These are phyloP conservation scores for Coniochaeta sp. DNA, from an alignment of 2,329 filamentous ascomycete species.

Conservation along the genomic window DNA sequence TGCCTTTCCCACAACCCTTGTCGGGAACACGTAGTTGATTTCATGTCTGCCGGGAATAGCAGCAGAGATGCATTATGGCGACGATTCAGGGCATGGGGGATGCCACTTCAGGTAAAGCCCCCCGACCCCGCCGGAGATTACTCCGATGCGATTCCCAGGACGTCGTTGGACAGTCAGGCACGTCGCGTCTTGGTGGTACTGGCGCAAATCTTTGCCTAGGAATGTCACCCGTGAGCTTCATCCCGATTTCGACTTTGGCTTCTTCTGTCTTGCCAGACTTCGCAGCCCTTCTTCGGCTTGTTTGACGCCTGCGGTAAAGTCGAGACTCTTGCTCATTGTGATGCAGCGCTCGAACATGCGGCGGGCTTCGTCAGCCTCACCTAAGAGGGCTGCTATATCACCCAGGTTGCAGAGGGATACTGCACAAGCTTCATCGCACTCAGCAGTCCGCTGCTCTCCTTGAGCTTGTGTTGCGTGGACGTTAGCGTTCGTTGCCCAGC, in stretches of 20 bases:
- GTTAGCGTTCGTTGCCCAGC: constrained; percentile 75
- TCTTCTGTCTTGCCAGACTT: constrained; percentile 5
- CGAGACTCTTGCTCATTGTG: constrained; percentile 47
- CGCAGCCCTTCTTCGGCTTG: constrained; percentile 45
- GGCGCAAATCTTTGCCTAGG: background rate
- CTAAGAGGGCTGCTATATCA: constrained; percentile 71
- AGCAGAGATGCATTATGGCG: background rate
- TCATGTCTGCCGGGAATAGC: background rate
- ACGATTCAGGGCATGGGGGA: background rate
- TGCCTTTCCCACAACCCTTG: too few species aligned
- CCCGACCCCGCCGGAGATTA: background rate
- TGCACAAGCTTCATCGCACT: constrained; percentile 79
- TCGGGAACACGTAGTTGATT: background rate
- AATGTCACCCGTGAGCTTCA: background rate
- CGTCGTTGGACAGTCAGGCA: background rate
- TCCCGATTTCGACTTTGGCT: background rate
- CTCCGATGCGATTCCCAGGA: background rate
- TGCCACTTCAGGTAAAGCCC: background rate
- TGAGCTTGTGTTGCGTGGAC: constrained; percentile 57
- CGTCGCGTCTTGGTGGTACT: background rate
- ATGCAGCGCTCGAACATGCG: constrained; percentile 63
- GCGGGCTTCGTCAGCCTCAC: constrained; percentile 56
- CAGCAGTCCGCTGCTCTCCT: constrained; percentile 59
- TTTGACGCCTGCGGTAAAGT: constrained; percentile 40
- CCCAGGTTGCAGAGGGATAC: constrained; percentile 81